Conservation (phyloP, 2,329 filamentous ascomycete species). For the Penicillium expansum region DNA sequence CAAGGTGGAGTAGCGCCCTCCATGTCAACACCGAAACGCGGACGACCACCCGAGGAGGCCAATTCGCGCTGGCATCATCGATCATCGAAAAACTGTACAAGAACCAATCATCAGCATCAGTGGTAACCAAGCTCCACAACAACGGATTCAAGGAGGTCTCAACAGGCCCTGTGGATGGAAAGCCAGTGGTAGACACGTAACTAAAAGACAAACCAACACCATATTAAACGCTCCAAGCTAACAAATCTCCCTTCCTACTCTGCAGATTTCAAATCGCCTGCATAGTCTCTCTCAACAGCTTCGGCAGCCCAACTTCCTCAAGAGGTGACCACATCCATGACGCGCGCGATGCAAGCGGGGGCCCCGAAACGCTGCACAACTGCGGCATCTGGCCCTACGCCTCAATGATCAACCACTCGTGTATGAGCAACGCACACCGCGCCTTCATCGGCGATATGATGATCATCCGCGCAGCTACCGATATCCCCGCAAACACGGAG, state of each 20-base stretch:
- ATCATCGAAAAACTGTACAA: slow-evolving; percentile 48
- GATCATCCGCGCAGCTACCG: slow-evolving; percentile 48
- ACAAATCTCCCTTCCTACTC: not conserved
- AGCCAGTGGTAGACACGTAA: not conserved
- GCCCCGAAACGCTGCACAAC: slow-evolving; percentile 15
- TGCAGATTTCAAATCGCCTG: slow-evolving; percentile 47
- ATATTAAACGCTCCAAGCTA: not conserved
- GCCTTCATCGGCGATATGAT: slow-evolving; percentile 56
- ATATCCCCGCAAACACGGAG: slow-evolving; percentile 48
- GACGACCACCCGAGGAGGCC: not conserved
- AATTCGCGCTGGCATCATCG: not conserved
- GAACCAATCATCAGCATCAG: slow-evolving; percentile 34
- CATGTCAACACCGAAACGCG: not conserved
- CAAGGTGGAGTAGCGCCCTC: not conserved
- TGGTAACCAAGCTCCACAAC: slow-evolving; percentile 38
- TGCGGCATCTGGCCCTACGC: slow-evolving; percentile 50
- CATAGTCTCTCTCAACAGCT: slow-evolving; percentile 47
- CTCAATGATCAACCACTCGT: slow-evolving; percentile 55
- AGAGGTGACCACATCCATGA: not conserved
- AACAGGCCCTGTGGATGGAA: not conserved
- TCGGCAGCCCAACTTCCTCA: slow-evolving; percentile 34
- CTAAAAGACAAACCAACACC: not conserved
- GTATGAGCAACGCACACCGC: slow-evolving; percentile 47
- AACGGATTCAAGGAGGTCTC: slow-evolving; percentile 26
- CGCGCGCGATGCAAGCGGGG: slow-evolving; percentile 12